Evolutionary conservation across 805 yeast genomes (phyloP).

Genomic region (Myxozyma melibiosi): DNA sequence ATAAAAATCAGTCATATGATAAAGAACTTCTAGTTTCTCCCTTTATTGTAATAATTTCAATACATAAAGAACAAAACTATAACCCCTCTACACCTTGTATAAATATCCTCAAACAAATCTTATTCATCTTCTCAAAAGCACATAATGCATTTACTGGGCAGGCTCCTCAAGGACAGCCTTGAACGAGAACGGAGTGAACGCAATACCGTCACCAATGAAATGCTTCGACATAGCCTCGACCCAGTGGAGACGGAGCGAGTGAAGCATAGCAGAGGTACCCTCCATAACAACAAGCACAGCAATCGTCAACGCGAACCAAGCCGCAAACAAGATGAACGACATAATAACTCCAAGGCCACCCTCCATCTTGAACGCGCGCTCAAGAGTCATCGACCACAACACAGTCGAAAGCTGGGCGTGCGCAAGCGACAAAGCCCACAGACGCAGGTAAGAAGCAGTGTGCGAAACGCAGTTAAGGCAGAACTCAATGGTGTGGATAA

Average conservation of each 20-base stretch:
- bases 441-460: conserved; percentile 92
- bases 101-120: too few relatives aligned
- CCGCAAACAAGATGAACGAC: conserved; percentile 79
- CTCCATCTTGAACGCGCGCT: conserved; percentile 68
- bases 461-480: conserved; percentile 97
- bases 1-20: background rate
- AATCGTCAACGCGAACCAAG: conserved; percentile 94
- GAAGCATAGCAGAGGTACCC: conserved; percentile 99
- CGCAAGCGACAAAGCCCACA: conserved; percentile 97
- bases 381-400: conserved; percentile 93
- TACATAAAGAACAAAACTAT: background rate
- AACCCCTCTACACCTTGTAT: conserved; percentile 6
- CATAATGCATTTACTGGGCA: conserved; percentile 12
- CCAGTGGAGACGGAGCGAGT: conserved; percentile 98
- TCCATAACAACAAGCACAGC: conserved; percentile 94
- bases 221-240: conserved; percentile 98
- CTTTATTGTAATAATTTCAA: background rate
- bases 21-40: background rate
- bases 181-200: conserved; percentile 87
- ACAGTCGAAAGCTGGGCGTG: conserved; percentile 96
- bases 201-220: conserved; percentile 94
- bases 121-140: too few relatives aligned
- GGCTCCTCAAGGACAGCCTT: conserved; percentile 37
- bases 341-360: conserved; percentile 69
- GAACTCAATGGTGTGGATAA: conserved; percentile 95